Evolutionary conservation across 1,139 yeast genomes (phyloP).

Genomic region (Geotrichum macrosporum): DNA sequence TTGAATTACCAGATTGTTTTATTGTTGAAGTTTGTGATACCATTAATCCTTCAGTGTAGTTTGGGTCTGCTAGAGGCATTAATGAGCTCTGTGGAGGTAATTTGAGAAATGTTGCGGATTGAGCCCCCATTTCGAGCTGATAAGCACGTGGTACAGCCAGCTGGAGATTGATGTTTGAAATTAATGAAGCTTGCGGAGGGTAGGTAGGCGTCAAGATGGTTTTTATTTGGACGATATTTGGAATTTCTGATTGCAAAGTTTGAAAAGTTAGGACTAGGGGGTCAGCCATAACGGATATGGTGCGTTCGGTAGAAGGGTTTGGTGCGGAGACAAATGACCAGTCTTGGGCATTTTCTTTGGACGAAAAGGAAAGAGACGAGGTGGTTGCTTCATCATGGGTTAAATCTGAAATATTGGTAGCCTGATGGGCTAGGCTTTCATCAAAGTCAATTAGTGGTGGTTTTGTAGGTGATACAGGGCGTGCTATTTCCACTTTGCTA

Average conservation of each 20-base stretch:
- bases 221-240: constrained; percentile 41
- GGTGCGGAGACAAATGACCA: no score
- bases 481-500: constrained; percentile 47
- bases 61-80: constrained; percentile 46
- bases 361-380: no score
- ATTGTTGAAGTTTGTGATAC: no score
- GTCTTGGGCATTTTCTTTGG: no score
- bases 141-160: constrained; percentile 80
- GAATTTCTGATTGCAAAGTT: no score
- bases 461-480: constrained; percentile 33
- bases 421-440: constrained; percentile 36
- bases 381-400: no score
- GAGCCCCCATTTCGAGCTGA: constrained; percentile 62
- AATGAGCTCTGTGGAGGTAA: constrained; percentile 53
- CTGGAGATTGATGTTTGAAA: constrained; percentile 57
- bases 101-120: constrained; percentile 53
- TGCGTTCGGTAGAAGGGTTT: no score
- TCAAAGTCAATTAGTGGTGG: constrained; percentile 76
- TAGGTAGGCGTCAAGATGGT: constrained; percentile 47
- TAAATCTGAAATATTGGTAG: no score
- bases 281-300: no score
- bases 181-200: constrained; percentile 29
- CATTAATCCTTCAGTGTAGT: no score
- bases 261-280: no score
- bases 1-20: no score